Evolutionary conservation across 2,329 filamentous ascomycete species (phyloP), one percentile per base, ranked within the genome.

Genomic region (Aureobasidium leucospermi): DNA sequence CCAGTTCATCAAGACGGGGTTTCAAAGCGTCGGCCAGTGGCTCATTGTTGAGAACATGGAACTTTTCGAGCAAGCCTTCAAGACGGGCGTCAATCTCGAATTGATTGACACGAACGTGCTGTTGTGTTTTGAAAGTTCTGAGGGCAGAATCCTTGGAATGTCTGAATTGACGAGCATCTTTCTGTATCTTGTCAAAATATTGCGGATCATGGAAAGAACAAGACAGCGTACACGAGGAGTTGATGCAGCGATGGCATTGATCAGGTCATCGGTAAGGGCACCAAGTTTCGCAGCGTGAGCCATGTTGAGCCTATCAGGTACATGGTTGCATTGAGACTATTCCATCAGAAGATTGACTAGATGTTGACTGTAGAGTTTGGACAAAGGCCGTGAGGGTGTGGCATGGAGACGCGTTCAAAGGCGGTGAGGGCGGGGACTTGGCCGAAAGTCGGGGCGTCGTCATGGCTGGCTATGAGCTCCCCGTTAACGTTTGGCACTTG

Each of bases 1-100:
- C 75, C 19, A 96, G 73, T 61, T 85, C 81, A 41, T 80, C 74
- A 13, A 90, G 71, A 38, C 88, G 80, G 45, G 70, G 68, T 41
- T 78, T 75, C 38, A 91, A 75, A 6, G 85, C 85, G 69, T 92
- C 85, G 11, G 90, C 90, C 29, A 96, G 76, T 41, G 84, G 84
- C 66, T 96, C 92, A 63, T 89, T 85, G 68, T 88, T 86, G 49
- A 90, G 80, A 58, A 97, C 81, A 34, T 85, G 82, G 66, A 96
- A 94, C 66, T 93, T 91, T 75, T 97, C 94, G 65, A 92, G 86
- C 2, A 96, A 78, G 1, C 78, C 78, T 23, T 71, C 66, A 16
- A 74, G 69, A 38, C 65, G 71, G 2, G 71, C 65, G 43, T 71
- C 69, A 32, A 79, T 71, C n/a, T 76, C 75, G 66, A 79, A 80